Base-by-base conservation (phyloP, 2,329 filamentous ascomycete species). In the Diatrype stigma region DNA sequence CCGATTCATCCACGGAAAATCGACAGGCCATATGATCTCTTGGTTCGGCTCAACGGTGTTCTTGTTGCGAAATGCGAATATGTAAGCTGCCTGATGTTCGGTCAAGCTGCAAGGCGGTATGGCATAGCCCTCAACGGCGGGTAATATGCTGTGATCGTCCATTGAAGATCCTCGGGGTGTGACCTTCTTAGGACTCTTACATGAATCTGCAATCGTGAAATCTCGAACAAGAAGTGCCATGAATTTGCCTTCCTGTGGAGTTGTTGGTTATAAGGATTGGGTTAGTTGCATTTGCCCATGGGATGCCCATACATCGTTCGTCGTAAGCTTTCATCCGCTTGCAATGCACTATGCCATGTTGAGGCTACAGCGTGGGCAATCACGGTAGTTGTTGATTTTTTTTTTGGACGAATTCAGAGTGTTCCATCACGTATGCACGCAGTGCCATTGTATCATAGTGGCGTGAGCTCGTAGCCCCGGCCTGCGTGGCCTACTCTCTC, bases 401-500 rank as follows among this genome's bases (percentile, higher is more conserved):
- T 30, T 6, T 5, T 6, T 30, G 26, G 26, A 30, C 6, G 26
- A 30, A 10, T 30, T 30, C 6, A 30, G 26, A n/a, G 11, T 14
- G 37, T 40, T 5, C 37, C 19, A 6, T 19, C 10, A 40, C 17
- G 8, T 40, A 40, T 22, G 19, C 19, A 40, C 17, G 37, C 6
- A 17, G 37, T 40, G 17, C 37, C 19, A 22, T 40, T 17, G 11
- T 11, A 8, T 22, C 37, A 22, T 17, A 22, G 37, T 40, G 37
- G 37, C 19, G n/a, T 22, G 19, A 40, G n/a, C 8, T 22, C 12
- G 46, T 22, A 17, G 14, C 21, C 22, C 21, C 34, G 19, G 17
- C 46, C 32, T 14, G 30, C 16, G 47, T n/a, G 30, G 14, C 30
- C 30, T 34, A 11, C 11, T 16, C 22, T 17, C 47, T 89, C 78